Base-by-base conservation (phyloP, 2,329 filamentous ascomycete genomes). In the Trichoderma sp. region DNA sequence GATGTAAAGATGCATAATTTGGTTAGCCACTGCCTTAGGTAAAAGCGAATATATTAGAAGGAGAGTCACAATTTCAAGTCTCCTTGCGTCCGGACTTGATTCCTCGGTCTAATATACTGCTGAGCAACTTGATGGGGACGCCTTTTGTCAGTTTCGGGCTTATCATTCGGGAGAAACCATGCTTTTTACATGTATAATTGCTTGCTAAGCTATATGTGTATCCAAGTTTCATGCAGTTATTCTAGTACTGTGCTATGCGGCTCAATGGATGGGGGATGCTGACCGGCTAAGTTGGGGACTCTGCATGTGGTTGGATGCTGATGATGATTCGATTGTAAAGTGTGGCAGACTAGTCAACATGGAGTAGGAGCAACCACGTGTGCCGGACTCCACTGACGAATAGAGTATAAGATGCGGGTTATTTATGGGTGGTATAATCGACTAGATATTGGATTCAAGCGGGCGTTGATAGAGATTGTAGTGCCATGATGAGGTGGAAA, bases 11-110 rank as follows among this genome's bases (percentile, higher is more conserved):
- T 47, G 9, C 18, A 3, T 6, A 2, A 6, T n/a, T 11, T 11
- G 4, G 3, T 6, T 47, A 47, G 43, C n/a, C 1, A 47, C 18
- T 21, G n/a, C 2, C 2, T 21, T 0, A 11, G 4, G 4, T 2
- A 47, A 3, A 11, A 6, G n/a, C 21, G 1, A 1, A 47, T 47
- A 1, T 11, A 2, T 12, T 21, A 51, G 43, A 51, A 21, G 1
- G 43, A 6, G 0, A 12, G 43, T 11, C 43, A 21, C n/a, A 21
- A 3, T 51, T 9, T 11, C 18, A 51, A 21, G 43, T 11, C n/a
- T 21, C 18, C 43, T 21, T 51, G 43, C 6, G n/a, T 11, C n/a
- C 1, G 11, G 18, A 51, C n/a, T 21, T 21, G n/a, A 6, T 21
- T 21, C n/a, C n/a, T 21, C 43, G 43, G n/a, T 21, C 2, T 51